A percentile compares a stretch with the other conserved stretches of the same genome.
Conservation (phyloP, 306 rosid species). For the Rosa multiflora region DNA sequence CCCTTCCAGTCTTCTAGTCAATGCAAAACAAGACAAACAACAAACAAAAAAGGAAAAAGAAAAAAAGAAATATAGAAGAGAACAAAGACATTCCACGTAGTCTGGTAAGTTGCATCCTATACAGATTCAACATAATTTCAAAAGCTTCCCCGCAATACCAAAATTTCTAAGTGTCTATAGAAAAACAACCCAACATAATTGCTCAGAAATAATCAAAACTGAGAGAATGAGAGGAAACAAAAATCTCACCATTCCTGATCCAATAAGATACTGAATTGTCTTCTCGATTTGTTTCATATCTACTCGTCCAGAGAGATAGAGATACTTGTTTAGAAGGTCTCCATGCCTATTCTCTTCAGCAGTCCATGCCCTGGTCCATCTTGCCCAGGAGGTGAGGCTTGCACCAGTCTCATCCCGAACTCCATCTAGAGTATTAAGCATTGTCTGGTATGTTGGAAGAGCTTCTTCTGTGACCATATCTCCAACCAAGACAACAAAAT, state of each 20-base stretch:
- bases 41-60: background rate
- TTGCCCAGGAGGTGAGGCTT: constrained; percentile 51
- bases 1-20: background rate
- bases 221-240: background rate
- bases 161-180: background rate
- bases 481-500: constrained; percentile 52
- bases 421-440: constrained; percentile 57
- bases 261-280: constrained; percentile 55
- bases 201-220: background rate
- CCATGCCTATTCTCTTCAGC: constrained; percentile 67
- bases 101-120: background rate
- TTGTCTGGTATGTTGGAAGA: constrained; percentile 61
- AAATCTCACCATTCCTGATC: constrained; percentile 58
- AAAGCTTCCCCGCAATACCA: background rate
- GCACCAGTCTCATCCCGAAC: constrained; percentile 61
- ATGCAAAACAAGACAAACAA: background rate
- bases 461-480: constrained; percentile 67
- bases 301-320: constrained; percentile 56
- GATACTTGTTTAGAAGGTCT: constrained; percentile 55
- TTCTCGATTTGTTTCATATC: constrained; percentile 58
- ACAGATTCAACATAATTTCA: background rate
- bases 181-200: background rate
- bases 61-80: background rate
- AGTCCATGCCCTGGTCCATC: constrained; percentile 59
- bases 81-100: background rate